A percentile compares a stretch with the other conserved stretches of the same genome.
These are phyloP conservation scores for Syzygium aqueum DNA, from an alignment of 345 rosid species.

Conservation along the genomic window DNA sequence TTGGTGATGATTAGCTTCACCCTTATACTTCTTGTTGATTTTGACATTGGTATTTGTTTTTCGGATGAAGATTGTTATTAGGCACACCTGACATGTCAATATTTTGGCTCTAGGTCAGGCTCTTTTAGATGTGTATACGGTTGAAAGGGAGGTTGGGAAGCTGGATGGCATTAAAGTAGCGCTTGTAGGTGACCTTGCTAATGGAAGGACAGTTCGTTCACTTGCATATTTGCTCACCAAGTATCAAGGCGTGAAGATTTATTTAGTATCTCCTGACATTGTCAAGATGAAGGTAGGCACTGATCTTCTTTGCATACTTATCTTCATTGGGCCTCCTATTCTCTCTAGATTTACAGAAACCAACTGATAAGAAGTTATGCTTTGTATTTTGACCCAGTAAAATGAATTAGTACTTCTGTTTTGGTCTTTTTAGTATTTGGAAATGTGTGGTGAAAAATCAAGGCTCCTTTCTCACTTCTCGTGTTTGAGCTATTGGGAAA, in stretches of 20 bases:
- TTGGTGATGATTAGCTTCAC: neutral
- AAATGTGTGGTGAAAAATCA: neutral
- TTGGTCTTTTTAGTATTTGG: neutral
- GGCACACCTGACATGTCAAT: neutral
- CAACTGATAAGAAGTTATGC: neutral
- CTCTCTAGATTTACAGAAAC: too few relatives aligned
- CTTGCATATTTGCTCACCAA: conserved; percentile 90
- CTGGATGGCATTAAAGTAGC: conserved; percentile 84
- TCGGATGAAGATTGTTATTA: neutral
- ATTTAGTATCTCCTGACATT: conserved; percentile 77
- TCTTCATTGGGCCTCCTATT: neutral
- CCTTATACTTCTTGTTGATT: neutral
- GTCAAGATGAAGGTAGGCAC: conserved; percentile 88
- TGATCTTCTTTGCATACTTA: neutral
- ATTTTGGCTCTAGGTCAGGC: conserved; percentile 37
- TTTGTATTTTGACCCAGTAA: neutral
- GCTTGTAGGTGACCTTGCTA: conserved; percentile 96
- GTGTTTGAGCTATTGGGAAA: neutral
- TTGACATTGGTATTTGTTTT: neutral
- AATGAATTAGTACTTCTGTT: neutral
- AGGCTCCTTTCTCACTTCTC: neutral
- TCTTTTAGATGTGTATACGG: conserved; percentile 83
- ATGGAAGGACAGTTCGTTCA: conserved; percentile 91
- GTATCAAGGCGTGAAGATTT: conserved; percentile 74
- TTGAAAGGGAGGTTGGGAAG: conserved; percentile 81